A percentile compares a stretch with the other conserved stretches of the same genome.
These are phyloP conservation scores for Lenwebbia sp. DNA, from an alignment of 345 rosid species.

Conservation along the genomic window DNA sequence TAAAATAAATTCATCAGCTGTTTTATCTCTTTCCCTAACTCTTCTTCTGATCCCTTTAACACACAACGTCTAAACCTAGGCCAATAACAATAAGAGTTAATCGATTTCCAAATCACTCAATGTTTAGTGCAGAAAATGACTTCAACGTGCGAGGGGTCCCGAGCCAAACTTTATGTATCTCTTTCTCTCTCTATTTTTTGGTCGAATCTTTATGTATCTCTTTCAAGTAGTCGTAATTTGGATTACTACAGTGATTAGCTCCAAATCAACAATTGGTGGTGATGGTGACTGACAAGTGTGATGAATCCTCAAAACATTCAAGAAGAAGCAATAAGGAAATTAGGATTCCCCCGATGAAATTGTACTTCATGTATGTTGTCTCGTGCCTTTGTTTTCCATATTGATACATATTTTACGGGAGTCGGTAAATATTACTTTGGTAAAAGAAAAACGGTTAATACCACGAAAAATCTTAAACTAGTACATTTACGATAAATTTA, in stretches of 20 bases:
- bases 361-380: neutral
- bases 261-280: neutral
- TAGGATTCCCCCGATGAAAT: neutral
- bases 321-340: neutral
- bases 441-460: no score
- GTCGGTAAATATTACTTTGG: neutral
- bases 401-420: neutral
- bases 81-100: neutral
- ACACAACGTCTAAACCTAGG: neutral
- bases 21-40: neutral
- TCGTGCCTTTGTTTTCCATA: accelerated
- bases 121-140: neutral
- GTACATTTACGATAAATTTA: no score
- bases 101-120: neutral
- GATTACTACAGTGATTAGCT: neutral
- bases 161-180: no score
- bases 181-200: no score
- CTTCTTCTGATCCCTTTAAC: neutral
- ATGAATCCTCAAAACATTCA: neutral
- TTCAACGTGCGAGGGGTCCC: no score
- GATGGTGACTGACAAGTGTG: neutral
- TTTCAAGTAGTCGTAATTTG: neutral
- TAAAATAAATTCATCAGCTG: neutral
- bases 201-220: no score
- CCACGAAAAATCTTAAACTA: no score